Base-by-base conservation (phyloP, 345 rosid species). In the Cardamine chenopodiifolia region DNA sequence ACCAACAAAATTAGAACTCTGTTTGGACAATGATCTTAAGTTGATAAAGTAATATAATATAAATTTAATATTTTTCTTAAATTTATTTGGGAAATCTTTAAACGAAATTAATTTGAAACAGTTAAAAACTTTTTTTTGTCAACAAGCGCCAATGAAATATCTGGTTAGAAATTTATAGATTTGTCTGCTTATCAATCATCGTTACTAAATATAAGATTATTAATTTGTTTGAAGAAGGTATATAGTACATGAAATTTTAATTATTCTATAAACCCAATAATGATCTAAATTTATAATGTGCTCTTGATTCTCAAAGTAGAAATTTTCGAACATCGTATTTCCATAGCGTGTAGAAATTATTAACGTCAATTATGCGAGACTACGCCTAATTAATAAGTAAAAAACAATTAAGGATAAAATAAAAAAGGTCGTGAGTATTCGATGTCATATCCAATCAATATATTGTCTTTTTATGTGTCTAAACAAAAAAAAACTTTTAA, bases 401-500 rank as follows among this genome's bases (percentile, higher is more conserved):
- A 57, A n/a, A 4, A 17, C 15, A 17, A 17, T 45, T 28, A 1
- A 45, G 49, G 70, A 8, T 32, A 9, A 49, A 49, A 52, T 10
- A 67, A 37, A 53, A 67, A 34, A 34, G 37, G 39, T 25, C 40
- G 20, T 17, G 15, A 18, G 31, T 68, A 15, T 28, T 40, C 73
- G 11, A 68, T 68, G 73, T 11, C 42, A 18, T 54, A 39, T 54
- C 72, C 42, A 56, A 56, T 68, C 73, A 68, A 55, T 17, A 17
- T 57, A 57, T 57, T 70, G 56, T 44, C 56, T 44, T 70, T 14
- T 42, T 69, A 56, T 44, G 55, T 42, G 56, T 12, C 19, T 23
- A 42, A 13, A 1, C 2, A 5, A 25, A 23, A 23, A 22, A 1
- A 6, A 8, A 34, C 14, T 14, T 50, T 55, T 26, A 68, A 68